These are phyloP conservation scores for Boletus vinaceobasis DNA, from an alignment of 768 basidiomycete species.

Conservation along the genomic window DNA sequence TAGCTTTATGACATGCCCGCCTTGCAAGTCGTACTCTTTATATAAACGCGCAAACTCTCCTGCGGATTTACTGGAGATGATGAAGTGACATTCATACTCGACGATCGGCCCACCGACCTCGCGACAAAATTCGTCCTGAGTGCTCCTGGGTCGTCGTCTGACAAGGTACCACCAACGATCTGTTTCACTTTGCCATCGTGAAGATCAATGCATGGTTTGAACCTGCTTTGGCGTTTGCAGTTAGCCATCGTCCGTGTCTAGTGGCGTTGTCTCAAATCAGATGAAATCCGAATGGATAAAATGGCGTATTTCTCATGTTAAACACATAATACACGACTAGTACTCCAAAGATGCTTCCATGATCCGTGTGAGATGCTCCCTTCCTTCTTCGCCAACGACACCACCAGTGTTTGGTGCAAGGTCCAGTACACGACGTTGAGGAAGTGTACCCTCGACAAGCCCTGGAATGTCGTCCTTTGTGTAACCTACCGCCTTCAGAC, in stretches of 20 bases:
- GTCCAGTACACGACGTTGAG: constrained; percentile 89
- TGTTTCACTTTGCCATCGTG: constrained; percentile 97
- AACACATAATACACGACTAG: constrained; percentile 29
- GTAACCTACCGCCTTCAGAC: constrained; percentile 80
- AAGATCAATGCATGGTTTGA: constrained; percentile 95
- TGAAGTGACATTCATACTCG: constrained; percentile 1
- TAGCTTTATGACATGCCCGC: constrained; percentile 96
- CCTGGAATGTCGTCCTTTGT: constrained; percentile 58
- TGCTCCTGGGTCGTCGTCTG: constrained; percentile 53
- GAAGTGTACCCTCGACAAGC: constrained; percentile 89
- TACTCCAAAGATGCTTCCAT: constrained; percentile 79
- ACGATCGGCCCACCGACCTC: constrained; percentile 44
- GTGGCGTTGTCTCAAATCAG: not conserved
- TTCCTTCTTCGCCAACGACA: constrained; percentile 77
- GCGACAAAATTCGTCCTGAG: constrained; percentile 91
- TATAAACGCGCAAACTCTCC: constrained; percentile 81
- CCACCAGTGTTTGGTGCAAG: constrained; percentile 89
- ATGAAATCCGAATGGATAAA: not conserved
- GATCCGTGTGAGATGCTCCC: constrained; percentile 76
- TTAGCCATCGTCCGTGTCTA: constrained; percentile 16
- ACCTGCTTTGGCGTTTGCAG: constrained; percentile 42
- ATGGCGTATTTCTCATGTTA: not conserved
- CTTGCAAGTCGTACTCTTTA: constrained; percentile 59
- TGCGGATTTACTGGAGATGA: constrained; percentile 60
- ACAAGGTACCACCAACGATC: constrained; percentile 93